A percentile compares a stretch with the other conserved stretches of the same genome.
phyloP scores from a whole-genome alignment of 805 yeast species.

The Starmerella potacharoeniae region DNA sequence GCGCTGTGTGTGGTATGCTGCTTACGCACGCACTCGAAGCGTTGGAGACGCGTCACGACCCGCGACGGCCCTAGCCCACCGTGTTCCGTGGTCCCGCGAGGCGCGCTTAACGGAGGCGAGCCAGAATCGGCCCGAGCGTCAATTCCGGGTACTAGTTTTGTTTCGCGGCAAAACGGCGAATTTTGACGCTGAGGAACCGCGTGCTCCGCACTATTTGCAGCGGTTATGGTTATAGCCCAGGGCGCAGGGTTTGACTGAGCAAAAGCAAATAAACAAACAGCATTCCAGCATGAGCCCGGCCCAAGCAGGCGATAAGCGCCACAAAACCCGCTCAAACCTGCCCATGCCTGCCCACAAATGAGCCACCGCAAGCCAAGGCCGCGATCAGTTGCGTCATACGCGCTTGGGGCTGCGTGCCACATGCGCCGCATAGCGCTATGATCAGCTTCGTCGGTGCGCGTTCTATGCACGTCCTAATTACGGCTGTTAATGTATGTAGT shows the following conservation, averaged over 20 bases:
- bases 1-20: conserved; percentile 12
- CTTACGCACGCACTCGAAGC: conserved; percentile 9
- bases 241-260: background rate
- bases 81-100: background rate
- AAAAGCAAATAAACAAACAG: conserved; percentile 2
- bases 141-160: background rate
- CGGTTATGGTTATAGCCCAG: background rate
- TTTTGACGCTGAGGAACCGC: too few species aligned
- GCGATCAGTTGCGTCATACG: too few species aligned
- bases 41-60: background rate
- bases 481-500: too few species aligned
- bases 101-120: too few species aligned
- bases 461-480: too few species aligned
- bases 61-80: conserved; percentile 7
- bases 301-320: background rate
- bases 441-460: too few species aligned
- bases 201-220: too few species aligned
- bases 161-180: background rate
- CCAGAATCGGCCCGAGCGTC: too few species aligned
- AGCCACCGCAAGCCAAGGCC: too few species aligned
- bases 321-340: background rate
- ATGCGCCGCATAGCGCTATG: too few species aligned
- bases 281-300: background rate
- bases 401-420: too few species aligned
- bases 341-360: background rate